Base-by-base conservation (phyloP, 257 asterid genomes). In the Prunella vulgaris region DNA sequence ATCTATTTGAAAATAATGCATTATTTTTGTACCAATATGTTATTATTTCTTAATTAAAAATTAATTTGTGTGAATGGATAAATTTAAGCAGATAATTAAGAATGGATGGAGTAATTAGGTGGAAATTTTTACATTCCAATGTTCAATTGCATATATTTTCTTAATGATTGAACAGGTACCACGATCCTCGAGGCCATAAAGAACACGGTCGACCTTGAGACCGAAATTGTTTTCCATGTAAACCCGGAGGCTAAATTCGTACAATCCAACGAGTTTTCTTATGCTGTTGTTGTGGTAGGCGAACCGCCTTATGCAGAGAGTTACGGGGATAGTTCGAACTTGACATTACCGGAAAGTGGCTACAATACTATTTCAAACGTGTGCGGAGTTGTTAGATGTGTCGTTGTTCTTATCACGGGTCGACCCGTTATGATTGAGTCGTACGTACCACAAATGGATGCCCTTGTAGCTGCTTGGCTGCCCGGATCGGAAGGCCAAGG, bases 401-500 rank as follows among this genome's bases (percentile, higher is more conserved):
- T 75, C 1, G 83, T 81, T 7, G 75, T 81, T 53, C 65, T 81
- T 20, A 49, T 75, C 28, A 75, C 81, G 18, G 86, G 86, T 17
- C 74, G 86, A 10, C 86, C 83, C 5, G 71, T 78, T 8, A 76
- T 73, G 77, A 59, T 82, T 7, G 28, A 69, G 72, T 79, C 81
- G 1, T 78, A 78, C 13, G 10, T 81, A 0, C 57, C 35, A 2
- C 67, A 46, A 20, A 72, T 78, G 0, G 77, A 81, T 10, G 86
- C 70, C 8, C 77, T 78, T 2, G 83, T 75, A 0, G 83, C 79
- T 0, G 83, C 86, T 28, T 81, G 83, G 86, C 79, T 78, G 20
- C 83, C 81, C 7, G 83, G 83, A 4, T 33, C 83, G 0, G 79
- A 78, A 68, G 83, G 86, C 0, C 81, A 78, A 56, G 86, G 86